Evolutionary conservation across 148 eudicot genomes (phyloP), one percentile per base, ranked within the genome.

Genomic region (Rhododendron griersonianum): DNA sequence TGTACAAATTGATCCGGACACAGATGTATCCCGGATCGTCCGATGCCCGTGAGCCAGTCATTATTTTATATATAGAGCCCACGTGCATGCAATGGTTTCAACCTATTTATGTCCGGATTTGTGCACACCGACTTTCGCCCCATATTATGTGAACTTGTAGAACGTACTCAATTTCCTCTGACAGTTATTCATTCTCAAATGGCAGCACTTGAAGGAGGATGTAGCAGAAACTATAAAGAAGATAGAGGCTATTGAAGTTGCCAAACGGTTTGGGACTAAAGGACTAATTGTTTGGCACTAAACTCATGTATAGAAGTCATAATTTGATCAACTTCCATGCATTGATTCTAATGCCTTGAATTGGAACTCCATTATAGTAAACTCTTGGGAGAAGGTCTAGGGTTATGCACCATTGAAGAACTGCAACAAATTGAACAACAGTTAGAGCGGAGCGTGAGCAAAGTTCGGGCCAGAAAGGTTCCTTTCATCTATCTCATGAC

Each of bases 401-500:
- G 92, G 53, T 67, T 93, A 85, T 94, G 98, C 95, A 84, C 80
- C 82, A 23, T 92, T 63, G 92, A 92, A 81, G 98, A 97, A 86
- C 93, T 97, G 82, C 95, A 92, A 84, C 92, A 93, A 88, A 84
- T 97, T 15, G 99, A 97, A 76, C 90, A 86, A 65, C 98, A 95
- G 88, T 84, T 95, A 88, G 98, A 94, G 86, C 87, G 87, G 65
- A 94, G 98, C 47, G 92, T 95, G 28, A 81, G 11, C 90, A 92
- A 51, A 84, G 89, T 97, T 61, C 93, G 99, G 81, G 90, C 95
- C 28, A 92, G 90, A 89, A 95, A 95, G 96, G 99, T 95, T 83
- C 4, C 11, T 67, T 39, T 86, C n/a, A 71, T 71, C 8, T 63
- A 1, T 39, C 41, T 39, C 41, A 21, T 19, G 3, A 61, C n/a